Conservation (phyloP, 371 early-diverging fungal genomes). For the Cokeromyces recurvatus region DNA sequence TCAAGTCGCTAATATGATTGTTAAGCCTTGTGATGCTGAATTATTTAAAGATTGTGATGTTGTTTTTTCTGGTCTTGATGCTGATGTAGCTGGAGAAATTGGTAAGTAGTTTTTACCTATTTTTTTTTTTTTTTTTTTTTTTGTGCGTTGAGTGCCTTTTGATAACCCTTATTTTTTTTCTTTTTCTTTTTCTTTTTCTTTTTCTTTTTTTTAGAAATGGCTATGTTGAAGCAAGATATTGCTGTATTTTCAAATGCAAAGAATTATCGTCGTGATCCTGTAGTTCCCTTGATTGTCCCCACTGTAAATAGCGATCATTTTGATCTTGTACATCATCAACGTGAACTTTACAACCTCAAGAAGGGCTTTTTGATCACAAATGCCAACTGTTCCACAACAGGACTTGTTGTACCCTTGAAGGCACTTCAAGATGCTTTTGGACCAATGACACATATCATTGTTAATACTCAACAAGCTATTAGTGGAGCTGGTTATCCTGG, state of each 20-base stretch:
- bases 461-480: slow-evolving; percentile 93
- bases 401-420: slow-evolving; percentile 88
- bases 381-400: slow-evolving; percentile 97
- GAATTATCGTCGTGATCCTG: slow-evolving; percentile 86
- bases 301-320: slow-evolving; percentile 87
- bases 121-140: no score
- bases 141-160: no score
- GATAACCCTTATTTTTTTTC: no score
- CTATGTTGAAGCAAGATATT: slow-evolving; percentile 76
- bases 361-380: slow-evolving; percentile 94
- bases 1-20: slow-evolving; percentile 51
- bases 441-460: slow-evolving; percentile 69
- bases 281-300: slow-evolving; percentile 92
- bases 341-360: slow-evolving; percentile 49
- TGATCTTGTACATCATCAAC: slow-evolving; percentile 74
- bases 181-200: no score
- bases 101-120: slow-evolving; percentile 41
- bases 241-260: slow-evolving; percentile 94
- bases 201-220: no score
- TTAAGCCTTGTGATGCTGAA: slow-evolving; percentile 70
- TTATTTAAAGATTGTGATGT: slow-evolving; percentile 80
- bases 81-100: slow-evolving; percentile 90
- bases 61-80: slow-evolving; percentile 92
- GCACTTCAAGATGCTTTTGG: slow-evolving; percentile 89
- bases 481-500: slow-evolving; percentile 97